Conservation (phyloP, 1,139 yeast species). For the Candida tropicalis region DNA sequence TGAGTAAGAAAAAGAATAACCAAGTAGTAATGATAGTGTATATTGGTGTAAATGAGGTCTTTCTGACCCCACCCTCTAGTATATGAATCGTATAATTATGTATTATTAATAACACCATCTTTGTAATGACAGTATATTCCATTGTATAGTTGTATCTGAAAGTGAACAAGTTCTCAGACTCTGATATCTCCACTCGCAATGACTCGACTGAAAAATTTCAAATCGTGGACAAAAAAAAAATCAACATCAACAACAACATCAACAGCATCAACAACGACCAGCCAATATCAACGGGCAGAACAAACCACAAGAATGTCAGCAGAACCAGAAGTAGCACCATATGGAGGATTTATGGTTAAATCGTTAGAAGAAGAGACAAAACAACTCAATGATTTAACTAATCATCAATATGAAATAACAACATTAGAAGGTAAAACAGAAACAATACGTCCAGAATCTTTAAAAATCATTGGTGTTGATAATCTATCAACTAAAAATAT, state of each 20-base stretch:
- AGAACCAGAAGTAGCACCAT: constrained; percentile 44
- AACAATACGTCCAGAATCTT: constrained; percentile 48
- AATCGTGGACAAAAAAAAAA: neutral
- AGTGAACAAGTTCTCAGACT: no score
- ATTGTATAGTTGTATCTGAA: no score
- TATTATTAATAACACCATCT: no score
- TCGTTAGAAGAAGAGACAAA: constrained; percentile 43
- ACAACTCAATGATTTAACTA: constrained; percentile 31
- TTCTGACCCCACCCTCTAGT: no score
- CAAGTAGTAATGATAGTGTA: no score
- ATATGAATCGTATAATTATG: no score
- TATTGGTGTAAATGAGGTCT: no score
- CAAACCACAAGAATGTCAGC: constrained; percentile 22
- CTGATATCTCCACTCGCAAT: no score
- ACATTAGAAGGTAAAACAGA: constrained; percentile 32
- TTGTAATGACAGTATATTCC: no score
- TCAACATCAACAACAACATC: neutral
- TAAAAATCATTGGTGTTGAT: constrained; percentile 67
- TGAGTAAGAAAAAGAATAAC: no score
- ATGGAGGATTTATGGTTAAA: constrained; percentile 46
- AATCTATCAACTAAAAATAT: constrained; percentile 66
- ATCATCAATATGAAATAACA: constrained; percentile 38
- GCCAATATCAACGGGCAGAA: neutral
- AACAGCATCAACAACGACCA: neutral
- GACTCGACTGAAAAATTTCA: neutral